Conservation (phyloP, 2,329 filamentous ascomycete genomes). For the Byssothecium circinans region DNA sequence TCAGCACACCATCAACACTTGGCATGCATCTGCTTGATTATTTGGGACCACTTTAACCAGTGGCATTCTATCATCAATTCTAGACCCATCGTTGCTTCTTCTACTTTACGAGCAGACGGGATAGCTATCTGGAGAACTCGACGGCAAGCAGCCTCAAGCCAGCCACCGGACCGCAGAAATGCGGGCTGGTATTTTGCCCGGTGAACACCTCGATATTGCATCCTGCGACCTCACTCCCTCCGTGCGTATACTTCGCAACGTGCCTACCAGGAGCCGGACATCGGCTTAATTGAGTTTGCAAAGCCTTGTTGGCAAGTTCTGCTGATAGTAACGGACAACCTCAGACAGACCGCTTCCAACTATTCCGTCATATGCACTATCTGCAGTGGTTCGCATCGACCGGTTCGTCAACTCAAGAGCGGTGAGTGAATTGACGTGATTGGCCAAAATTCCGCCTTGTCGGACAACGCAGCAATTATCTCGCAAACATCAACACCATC, state of each 20-base stretch:
- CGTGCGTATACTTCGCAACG: not conserved
- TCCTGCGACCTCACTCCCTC: not conserved
- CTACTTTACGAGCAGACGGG: too few species aligned
- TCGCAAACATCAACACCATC: conserved; percentile 21
- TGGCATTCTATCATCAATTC: too few species aligned
- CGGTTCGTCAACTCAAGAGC: conserved; percentile 31
- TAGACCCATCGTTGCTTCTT: too few species aligned
- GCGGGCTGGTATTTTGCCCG: too few species aligned
- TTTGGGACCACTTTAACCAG: too few species aligned
- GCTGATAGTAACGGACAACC: not conserved
- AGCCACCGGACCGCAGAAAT: too few species aligned
- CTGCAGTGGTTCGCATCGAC: conserved; percentile 33
- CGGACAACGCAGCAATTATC: conserved; percentile 23
- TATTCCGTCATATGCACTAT: conserved; percentile 26
- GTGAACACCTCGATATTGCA: too few species aligned
- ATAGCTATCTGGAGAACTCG: too few species aligned
- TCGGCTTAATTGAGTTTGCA: not conserved
- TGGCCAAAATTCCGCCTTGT: conserved; percentile 27
- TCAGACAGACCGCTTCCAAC: conserved; percentile 3
- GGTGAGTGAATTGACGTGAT: conserved; percentile 35
- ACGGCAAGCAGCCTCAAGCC: too few species aligned
- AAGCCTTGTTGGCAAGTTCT: not conserved
- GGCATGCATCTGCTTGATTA: too few species aligned
- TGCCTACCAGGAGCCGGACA: not conserved
- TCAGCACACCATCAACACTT: conserved; percentile 16